Conservation (phyloP, 208 protist genomes). For the Wallacemonas sp. region DNA sequence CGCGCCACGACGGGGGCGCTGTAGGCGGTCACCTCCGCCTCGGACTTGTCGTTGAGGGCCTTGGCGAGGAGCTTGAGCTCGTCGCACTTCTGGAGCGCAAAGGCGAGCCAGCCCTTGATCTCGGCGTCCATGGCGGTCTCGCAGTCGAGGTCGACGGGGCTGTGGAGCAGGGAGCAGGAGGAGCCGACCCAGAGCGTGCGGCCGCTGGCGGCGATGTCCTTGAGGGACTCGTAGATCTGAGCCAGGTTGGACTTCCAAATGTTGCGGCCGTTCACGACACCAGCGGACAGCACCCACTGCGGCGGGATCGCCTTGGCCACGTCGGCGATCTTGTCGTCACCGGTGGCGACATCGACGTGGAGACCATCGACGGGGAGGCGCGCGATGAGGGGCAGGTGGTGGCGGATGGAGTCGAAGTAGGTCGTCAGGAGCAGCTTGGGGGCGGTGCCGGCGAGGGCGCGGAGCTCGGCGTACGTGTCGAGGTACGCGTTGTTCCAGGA, state of each 20-base stretch:
- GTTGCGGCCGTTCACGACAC: slow-evolving; percentile 88
- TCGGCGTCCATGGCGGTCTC: slow-evolving; percentile 59
- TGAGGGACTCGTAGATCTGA: slow-evolving; percentile 19
- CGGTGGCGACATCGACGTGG: slow-evolving; percentile 69
- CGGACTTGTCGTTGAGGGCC: slow-evolving; percentile 27
- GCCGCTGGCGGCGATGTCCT: slow-evolving; percentile 28
- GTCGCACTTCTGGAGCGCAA: slow-evolving; percentile 82
- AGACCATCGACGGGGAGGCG: slow-evolving; percentile 66
- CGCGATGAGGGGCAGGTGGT: slow-evolving; percentile 43
- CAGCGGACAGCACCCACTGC: slow-evolving; percentile 65
- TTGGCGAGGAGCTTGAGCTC: slow-evolving; percentile 63
- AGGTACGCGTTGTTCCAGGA: slow-evolving; percentile 31
- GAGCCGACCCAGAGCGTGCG: slow-evolving; percentile 62
- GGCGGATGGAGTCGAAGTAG: slow-evolving; percentile 80
- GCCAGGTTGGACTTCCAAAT: slow-evolving; percentile 75
- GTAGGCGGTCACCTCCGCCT: slow-evolving; percentile 38
- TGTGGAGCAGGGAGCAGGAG: slow-evolving; percentile 85
- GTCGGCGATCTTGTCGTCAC: slow-evolving; percentile 29
- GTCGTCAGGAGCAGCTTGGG: slow-evolving; percentile 72
- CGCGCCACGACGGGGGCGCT: slow-evolving; percentile 31
- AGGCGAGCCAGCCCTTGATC: slow-evolving; percentile 68
- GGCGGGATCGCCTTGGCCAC: slow-evolving; percentile 44
- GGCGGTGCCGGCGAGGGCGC: slow-evolving; percentile 10
- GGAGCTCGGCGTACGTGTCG: slow-evolving; percentile 34
- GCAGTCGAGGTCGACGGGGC: slow-evolving; percentile 59